Base-by-base conservation (phyloP, 2,329 filamentous ascomycete genomes). In the Penicillium sp. region DNA sequence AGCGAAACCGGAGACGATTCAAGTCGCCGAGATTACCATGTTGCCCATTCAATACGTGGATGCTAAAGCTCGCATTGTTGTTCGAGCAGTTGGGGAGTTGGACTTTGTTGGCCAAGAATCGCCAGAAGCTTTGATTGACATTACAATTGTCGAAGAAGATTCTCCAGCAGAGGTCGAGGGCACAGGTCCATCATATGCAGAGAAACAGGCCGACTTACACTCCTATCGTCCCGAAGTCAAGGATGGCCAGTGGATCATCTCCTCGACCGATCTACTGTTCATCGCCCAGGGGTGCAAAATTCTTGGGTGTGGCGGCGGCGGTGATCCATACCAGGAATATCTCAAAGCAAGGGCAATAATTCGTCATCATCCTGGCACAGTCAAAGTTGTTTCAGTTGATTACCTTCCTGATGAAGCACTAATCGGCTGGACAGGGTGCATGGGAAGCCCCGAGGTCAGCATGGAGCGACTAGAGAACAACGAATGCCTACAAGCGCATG, bases 391-490 rank as follows among this genome's bases (percentile, higher is more conserved):
- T 10, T 81, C 75, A 50, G 79, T 82, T 0, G 66, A 77, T 11
- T 79, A 84, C 53, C 71, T 87, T 2, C 62, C 75, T 0, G 80
- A 84, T 54, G 73, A 81, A 45, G 81, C 80, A 5, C 73, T 77
- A 1, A 78, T 88, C 31, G 59, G 59, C 35, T 65, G 82, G 80
- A 84, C 82, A 10, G 84, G 84, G 1, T 81, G 81, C 58, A 82
- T 81, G 62, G 85, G 85, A 31, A 84, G 82, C 16, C 86, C 86
- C 0, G 84, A 83, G 3, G 85, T 87, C 0, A 78, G 78, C 1
- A 83, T 86, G 55, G 85, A 88, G 71, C 84, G 85, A 63, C 77
- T 86, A 0, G 76, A 79, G 1, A 83, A 82, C 13, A 79, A 85
- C 62, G 84, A 87, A 67, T 75, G 72, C 7, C 68, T 73, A 5